These are phyloP conservation scores for Ceratobasidium sp. DNA, from an alignment of 1,284 basidiomycete species.

Conservation along the genomic window DNA sequence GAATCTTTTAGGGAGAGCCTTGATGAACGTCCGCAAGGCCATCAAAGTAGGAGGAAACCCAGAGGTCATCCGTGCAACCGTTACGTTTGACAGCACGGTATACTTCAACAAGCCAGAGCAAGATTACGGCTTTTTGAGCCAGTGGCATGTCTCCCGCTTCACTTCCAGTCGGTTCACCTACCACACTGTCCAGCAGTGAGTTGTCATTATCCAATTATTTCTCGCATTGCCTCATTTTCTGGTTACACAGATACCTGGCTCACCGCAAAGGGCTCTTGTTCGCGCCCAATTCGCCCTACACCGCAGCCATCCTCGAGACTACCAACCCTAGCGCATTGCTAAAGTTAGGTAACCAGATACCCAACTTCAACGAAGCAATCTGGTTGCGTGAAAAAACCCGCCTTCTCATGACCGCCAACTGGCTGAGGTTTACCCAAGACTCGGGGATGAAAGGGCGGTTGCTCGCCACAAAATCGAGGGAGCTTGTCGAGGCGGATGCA, in stretches of 20 bases:
- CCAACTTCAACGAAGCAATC: conserved; percentile 62
- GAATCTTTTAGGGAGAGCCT: conserved; percentile 57
- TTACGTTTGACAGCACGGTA: conserved; percentile 30
- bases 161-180: conserved; percentile 44
- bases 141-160: conserved; percentile 34
- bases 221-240: neutral
- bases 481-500: conserved; percentile 70
- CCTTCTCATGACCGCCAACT: conserved; percentile 50
- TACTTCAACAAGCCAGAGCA: conserved; percentile 43
- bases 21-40: conserved; percentile 54
- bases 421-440: conserved; percentile 42
- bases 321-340: conserved; percentile 62
- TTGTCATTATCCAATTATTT: neutral
- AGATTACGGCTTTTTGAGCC: conserved; percentile 41
- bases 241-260: conserved; percentile 54
- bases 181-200: conserved; percentile 41
- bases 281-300: conserved; percentile 37
- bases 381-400: conserved; percentile 68
- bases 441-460: conserved; percentile 67
- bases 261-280: conserved; percentile 42
- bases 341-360: conserved; percentile 64
- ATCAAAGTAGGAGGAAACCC: conserved; percentile 38
- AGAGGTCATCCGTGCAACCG: conserved; percentile 31
- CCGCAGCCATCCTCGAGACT: conserved; percentile 60
- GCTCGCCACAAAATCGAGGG: conserved; percentile 62